phyloP scores from a whole-genome alignment of 208 protist genomes.

The Naegleria fowleri region DNA sequence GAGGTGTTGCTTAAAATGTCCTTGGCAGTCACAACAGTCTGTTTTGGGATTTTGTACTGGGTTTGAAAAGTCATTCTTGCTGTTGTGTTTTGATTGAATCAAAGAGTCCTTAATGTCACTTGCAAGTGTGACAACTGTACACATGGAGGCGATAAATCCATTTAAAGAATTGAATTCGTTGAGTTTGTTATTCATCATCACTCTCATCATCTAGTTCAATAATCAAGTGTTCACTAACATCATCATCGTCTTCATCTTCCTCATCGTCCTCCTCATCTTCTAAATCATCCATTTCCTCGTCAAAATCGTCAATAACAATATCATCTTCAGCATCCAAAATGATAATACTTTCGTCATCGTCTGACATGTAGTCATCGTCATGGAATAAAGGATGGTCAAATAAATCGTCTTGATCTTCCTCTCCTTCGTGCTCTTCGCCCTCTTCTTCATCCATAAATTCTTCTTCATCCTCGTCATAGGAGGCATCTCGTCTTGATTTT shows the following conservation, averaged over 20 bases:
- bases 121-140: no score
- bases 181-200: neutral
- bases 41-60: no score
- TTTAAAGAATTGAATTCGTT: no score
- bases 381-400: neutral
- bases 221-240: neutral
- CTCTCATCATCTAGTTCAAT: neutral
- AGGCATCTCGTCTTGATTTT: neutral
- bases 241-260: neutral
- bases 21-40: no score
- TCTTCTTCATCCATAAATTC: neutral
- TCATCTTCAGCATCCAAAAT: neutral
- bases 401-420: constrained; percentile 15
- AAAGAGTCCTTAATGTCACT: no score
- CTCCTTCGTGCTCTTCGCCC: neutral
- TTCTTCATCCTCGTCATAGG: neutral
- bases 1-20: no score
- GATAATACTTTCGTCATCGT: neutral
- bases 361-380: neutral
- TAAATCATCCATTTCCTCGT: neutral
- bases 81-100: no score
- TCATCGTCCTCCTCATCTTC: neutral
- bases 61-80: no score
- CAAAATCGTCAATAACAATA: neutral
- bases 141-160: no score